phyloP scores from a whole-genome alignment of 2,329 filamentous ascomycete genomes.

The Fusarium nelsonii region DNA sequence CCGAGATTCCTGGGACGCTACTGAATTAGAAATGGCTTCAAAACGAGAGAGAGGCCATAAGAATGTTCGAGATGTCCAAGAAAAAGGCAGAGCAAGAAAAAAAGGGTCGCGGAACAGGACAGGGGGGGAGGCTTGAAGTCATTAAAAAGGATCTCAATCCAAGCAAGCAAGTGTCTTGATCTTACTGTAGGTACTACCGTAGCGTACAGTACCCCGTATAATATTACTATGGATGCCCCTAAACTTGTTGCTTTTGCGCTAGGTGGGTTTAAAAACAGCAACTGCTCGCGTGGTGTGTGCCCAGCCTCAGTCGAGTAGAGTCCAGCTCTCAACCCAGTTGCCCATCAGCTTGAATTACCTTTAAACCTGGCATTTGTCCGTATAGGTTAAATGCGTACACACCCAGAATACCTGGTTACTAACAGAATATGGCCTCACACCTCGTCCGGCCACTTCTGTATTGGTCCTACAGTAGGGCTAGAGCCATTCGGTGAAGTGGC shows the following conservation, averaged over 20 bases:
- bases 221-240: conserved; percentile 18
- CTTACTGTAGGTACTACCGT: background rate
- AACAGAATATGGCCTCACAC: conserved; percentile 13
- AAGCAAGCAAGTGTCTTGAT: background rate
- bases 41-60: conserved; percentile 3
- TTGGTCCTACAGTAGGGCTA: conserved; percentile 17
- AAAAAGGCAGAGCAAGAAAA: background rate
- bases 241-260: conserved; percentile 12
- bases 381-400: background rate
- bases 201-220: background rate
- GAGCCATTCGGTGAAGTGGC: conserved; percentile 16
- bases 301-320: background rate
- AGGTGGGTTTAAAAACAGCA: conserved; percentile 37
- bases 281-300: conserved; percentile 43
- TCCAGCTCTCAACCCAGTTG: background rate
- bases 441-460: conserved; percentile 17
- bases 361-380: background rate
- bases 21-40: background rate
- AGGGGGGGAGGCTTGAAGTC: conserved; percentile 9
- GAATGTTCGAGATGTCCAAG: background rate
- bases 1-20: background rate
- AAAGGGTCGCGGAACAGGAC: background rate
- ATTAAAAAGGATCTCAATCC: conserved; percentile 3
- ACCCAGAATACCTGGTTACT: conserved; percentile 12
- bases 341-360: background rate